A percentile compares a stretch with the other conserved stretches of the same genome.
phyloP scores from a whole-genome alignment of 495 filamentous ascomycete genomes.

The Corynascus novoguineensis region DNA sequence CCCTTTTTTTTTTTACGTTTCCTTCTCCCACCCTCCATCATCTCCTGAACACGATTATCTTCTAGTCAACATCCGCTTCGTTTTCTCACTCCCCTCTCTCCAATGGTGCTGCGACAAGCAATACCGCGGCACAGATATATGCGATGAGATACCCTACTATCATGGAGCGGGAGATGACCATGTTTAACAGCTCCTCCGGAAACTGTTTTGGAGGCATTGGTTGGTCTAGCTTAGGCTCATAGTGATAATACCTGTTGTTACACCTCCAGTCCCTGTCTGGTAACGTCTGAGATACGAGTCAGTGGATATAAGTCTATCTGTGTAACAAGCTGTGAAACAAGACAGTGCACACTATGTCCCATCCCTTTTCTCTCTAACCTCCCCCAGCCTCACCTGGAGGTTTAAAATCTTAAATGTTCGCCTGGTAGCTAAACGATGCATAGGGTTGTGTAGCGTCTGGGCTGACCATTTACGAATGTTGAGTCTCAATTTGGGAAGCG shows the following conservation, averaged over 20 bases:
- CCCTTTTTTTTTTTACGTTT: background rate
- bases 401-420: too few relatives aligned
- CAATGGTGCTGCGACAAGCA: background rate
- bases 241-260: constrained; percentile 11
- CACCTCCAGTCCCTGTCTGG: background rate
- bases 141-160: constrained; percentile 9
- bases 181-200: background rate
- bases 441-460: too few relatives aligned
- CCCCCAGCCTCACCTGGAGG: too few relatives aligned
- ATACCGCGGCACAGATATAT: constrained; percentile 1
- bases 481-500: too few relatives aligned
- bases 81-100: background rate
- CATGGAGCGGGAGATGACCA: background rate
- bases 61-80: background rate
- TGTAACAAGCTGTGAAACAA: too few relatives aligned
- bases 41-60: background rate
- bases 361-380: too few relatives aligned
- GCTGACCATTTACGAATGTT: too few relatives aligned
- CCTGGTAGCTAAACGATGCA: too few relatives aligned
- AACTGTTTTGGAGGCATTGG: background rate
- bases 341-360: too few relatives aligned
- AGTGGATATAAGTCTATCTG: background rate
- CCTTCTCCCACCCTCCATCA: background rate
- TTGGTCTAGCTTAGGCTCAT: constrained; percentile 3
- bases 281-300: background rate